Evolutionary conservation across 164 flowering plant genomes (phyloP).

Genomic region (Aristolochia fimbriata): DNA sequence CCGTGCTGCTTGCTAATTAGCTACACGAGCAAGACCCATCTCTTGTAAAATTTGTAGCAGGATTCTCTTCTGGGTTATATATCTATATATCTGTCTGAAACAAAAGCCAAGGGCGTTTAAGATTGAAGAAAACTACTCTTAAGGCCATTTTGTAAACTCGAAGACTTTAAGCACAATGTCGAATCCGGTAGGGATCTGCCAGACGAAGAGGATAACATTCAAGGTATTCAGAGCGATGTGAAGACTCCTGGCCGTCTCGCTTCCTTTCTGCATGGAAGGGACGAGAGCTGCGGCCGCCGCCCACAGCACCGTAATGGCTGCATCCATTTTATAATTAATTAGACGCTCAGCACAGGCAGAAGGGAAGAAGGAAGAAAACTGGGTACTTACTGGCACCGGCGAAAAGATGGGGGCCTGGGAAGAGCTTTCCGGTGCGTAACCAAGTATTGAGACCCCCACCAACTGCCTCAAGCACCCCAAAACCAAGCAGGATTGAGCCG

Average conservation of each 20-base stretch:
- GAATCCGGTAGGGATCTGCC: slow-evolving; percentile 88
- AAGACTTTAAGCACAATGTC: slow-evolving; percentile 80
- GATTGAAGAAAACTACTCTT: not conserved
- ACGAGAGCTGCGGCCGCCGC: slow-evolving; percentile 95
- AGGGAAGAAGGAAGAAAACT: not conserved
- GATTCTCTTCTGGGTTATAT: no score
- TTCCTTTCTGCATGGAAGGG: slow-evolving; percentile 93
- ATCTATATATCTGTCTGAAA: no score
- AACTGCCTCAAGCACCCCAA: slow-evolving; percentile 73
- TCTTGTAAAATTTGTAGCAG: no score
- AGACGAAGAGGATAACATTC: slow-evolving; percentile 66
- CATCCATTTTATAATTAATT: not conserved
- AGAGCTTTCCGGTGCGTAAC: slow-evolving; percentile 80
- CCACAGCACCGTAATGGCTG: slow-evolving; percentile 93
- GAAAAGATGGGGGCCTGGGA: slow-evolving; percentile 94
- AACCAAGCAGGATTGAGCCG: slow-evolving; percentile 70
- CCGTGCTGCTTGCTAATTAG: no score
- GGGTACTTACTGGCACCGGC: slow-evolving; percentile 85
- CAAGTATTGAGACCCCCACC: slow-evolving; percentile 80
- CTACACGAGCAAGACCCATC: no score
- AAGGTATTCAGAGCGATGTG: slow-evolving; percentile 73
- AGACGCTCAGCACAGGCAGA: not conserved
- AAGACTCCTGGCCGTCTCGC: slow-evolving; percentile 81
- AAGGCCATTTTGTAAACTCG: slow-evolving; percentile 90
- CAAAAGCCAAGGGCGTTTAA: not conserved